Evolutionary conservation across 2,329 filamentous ascomycete species (phyloP).

Genomic region (Aureobasidium zeae): DNA sequence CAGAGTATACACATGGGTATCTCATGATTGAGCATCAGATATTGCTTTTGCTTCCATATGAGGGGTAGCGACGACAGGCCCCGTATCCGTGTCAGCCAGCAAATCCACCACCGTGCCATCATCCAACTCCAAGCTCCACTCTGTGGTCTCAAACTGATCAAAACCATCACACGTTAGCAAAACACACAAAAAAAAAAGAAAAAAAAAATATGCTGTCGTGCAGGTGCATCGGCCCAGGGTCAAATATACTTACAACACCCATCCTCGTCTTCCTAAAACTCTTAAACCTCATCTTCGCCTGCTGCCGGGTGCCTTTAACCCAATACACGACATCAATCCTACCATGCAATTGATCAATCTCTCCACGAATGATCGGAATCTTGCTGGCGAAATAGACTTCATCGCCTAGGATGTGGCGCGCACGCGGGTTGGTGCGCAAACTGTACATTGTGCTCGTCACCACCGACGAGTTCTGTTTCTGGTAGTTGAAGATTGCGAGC

Average conservation of each 20-base stretch:
- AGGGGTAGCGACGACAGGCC: slow-evolving; percentile 51
- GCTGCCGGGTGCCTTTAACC: slow-evolving; percentile 67
- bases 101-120: slow-evolving; percentile 63
- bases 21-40: slow-evolving; percentile 1
- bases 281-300: slow-evolving; percentile 69
- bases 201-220: neutral
- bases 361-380: slow-evolving; percentile 43
- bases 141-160: slow-evolving; percentile 72
- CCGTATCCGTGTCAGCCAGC: slow-evolving; percentile 51
- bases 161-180: slow-evolving; percentile 16
- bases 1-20: neutral
- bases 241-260: slow-evolving; percentile 41
- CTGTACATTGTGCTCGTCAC: slow-evolving; percentile 85
- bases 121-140: slow-evolving; percentile 73
- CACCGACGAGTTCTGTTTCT: slow-evolving; percentile 77
- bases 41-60: slow-evolving; percentile 15
- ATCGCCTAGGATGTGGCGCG: slow-evolving; percentile 72
- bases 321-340: slow-evolving; percentile 77
- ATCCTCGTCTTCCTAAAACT: slow-evolving; percentile 61
- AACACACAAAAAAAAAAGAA: neutral
- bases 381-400: slow-evolving; percentile 43
- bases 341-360: slow-evolving; percentile 90
- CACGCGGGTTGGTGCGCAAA: slow-evolving; percentile 67
- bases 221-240: neutral
- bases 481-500: slow-evolving; percentile 97